phyloP scores from a whole-genome alignment of 1,284 basidiomycete genomes.

The Trichosporon faecale region DNA sequence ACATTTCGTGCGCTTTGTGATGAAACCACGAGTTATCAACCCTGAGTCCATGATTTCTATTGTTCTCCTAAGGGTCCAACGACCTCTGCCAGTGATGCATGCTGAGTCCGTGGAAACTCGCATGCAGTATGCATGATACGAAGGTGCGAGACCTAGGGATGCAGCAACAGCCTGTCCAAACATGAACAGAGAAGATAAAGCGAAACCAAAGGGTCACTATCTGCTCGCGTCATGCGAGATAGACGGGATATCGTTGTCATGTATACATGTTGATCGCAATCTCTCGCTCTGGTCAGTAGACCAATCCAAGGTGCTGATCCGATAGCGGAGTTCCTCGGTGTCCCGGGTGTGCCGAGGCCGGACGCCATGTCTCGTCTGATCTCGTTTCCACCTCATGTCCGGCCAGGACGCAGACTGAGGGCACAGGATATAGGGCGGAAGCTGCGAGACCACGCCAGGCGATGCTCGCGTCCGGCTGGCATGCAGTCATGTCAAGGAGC shows the following conservation, averaged over 20 bases:
- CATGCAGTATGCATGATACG: not conserved
- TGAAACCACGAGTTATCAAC: not conserved
- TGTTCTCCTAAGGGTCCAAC: not conserved
- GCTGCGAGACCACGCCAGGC: not conserved
- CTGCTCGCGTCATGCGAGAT: not conserved
- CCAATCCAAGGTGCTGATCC: not conserved
- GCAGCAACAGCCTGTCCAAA: not conserved
- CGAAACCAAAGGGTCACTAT: not conserved
- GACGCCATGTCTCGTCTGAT: constrained; percentile 2
- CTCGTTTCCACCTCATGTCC: not conserved
- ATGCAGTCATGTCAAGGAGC: not conserved
- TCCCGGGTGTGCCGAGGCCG: not conserved
- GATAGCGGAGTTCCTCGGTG: not conserved
- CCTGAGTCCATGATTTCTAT: not conserved
- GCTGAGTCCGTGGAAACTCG: not conserved
- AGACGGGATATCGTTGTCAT: not conserved
- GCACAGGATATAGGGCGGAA: not conserved
- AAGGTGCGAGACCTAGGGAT: not conserved
- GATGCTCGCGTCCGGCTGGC: not conserved
- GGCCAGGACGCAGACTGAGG: not conserved
- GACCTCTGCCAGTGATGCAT: not conserved
- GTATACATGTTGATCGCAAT: not conserved
- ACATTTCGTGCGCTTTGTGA: not conserved
- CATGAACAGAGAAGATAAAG: not conserved
- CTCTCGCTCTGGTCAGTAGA: not conserved